Base-by-base conservation (phyloP, 805 yeast genomes). In the Barnettozyma populi region DNA sequence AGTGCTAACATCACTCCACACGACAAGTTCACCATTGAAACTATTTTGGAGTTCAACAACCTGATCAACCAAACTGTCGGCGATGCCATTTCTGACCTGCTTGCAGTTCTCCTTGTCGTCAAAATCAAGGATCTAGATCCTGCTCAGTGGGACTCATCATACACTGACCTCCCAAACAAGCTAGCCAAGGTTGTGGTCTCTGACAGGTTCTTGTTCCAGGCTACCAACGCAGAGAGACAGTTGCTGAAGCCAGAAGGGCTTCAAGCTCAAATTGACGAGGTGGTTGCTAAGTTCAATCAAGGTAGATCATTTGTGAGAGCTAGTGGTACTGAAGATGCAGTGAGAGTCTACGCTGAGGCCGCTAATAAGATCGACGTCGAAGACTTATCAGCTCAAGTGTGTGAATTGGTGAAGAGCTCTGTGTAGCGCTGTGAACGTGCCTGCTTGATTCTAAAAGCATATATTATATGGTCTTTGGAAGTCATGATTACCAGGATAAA, bases 41-140 rank as follows among this genome's bases (percentile, higher is more conserved):
- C 84, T 1, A 70, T 94, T 52, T 68, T 73, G 49, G 70, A 78
- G 14, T 75, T 92, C 49, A 76, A 85, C 29, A 75, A 79, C 48
- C 70, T 94, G 53, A 88, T 94, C 63, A 94, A 94, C 66, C 98
- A 94, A 66, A 85, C 98, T 2, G 98, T 94, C n/a, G 99, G 99
- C 27, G 99, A 94, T 65, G 96, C 99, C 10, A 84, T 94, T 44
- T 80, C 96, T n/a, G 99, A 94, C 64, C 71, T 94, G 65, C 68
- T 94, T 49, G 80, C 86, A 5, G 90, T 94, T 1, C 67, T 90
- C 46, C 75, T 82, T 2, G 80, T 90, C 8, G 65, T 84, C 36
- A 64, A 75, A 7, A 74, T 77, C 53, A 72, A 85, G 56, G 60
- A 74, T 8, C 71, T 84, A 70, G 59, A 77, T 2, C 87, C 96